A percentile compares a stretch with the other conserved stretches of the same genome.
Conservation (phyloP, 2,329 filamentous ascomycete species). For the Cadophora luteo-olivacea region DNA sequence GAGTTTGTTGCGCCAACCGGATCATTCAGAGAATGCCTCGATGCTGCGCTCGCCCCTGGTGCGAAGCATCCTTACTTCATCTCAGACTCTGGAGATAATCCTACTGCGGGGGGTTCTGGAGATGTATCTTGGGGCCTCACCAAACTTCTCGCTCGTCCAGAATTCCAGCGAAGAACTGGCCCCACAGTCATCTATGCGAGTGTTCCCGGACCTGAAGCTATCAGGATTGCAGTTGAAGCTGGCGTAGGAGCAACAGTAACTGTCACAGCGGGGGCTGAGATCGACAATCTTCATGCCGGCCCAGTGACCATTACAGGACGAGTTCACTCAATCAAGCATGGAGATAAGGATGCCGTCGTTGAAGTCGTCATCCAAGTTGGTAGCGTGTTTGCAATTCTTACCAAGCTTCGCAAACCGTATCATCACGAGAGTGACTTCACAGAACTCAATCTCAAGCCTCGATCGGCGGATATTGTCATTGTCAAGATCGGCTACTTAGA, state of each 20-base stretch:
- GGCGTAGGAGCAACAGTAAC: slow-evolving; percentile 56
- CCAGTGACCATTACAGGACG: slow-evolving; percentile 58
- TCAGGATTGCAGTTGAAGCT: slow-evolving; percentile 50
- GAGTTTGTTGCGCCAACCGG: slow-evolving; percentile 59
- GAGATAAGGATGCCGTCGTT: slow-evolving; percentile 54
- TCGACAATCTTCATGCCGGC: slow-evolving; percentile 55
- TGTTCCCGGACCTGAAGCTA: slow-evolving; percentile 54
- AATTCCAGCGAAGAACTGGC: slow-evolving; percentile 49
- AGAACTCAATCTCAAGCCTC: slow-evolving; percentile 53
- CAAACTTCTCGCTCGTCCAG: slow-evolving; percentile 51
- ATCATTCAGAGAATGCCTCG: slow-evolving; percentile 54
- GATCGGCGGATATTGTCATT: slow-evolving; percentile 56
- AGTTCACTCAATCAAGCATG: slow-evolving; percentile 57
- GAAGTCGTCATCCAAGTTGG: slow-evolving; percentile 59
- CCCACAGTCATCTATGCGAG: slow-evolving; percentile 59
- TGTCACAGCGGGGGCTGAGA: slow-evolving; percentile 57
- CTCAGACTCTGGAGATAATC: slow-evolving; percentile 62
- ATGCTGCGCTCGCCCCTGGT: slow-evolving; percentile 50
- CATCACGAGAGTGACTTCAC: slow-evolving; percentile 60
- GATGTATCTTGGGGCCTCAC: slow-evolving; percentile 60
- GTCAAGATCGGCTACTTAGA: slow-evolving; percentile 64
- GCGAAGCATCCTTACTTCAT: slow-evolving; percentile 56
- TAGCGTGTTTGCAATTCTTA: slow-evolving; percentile 58
- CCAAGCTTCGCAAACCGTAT: slow-evolving; percentile 59
- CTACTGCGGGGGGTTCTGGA: slow-evolving; percentile 60